Conservation (phyloP, 176 grass and related monocot genomes). For the Carex myosuroides region DNA sequence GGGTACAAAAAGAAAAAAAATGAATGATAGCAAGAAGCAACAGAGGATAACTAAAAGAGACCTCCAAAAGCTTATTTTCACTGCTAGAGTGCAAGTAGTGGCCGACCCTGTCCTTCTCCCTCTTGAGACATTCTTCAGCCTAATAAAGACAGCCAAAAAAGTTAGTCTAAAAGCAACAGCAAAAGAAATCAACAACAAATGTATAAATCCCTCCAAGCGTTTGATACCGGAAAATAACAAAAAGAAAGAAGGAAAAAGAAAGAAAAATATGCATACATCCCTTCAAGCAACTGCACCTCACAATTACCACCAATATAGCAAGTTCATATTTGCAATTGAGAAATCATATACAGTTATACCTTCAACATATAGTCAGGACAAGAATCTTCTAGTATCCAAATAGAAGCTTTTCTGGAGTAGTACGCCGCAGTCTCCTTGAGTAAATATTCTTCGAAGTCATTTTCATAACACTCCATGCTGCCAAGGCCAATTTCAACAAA, state of each 20-base stretch:
- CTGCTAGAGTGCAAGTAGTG: constrained; percentile 94
- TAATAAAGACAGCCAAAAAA: constrained; percentile 30
- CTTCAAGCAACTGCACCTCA: background rate
- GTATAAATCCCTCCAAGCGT: too few species aligned
- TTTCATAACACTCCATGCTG: constrained; percentile 77
- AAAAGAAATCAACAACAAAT: background rate
- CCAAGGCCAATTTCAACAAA: constrained; percentile 91
- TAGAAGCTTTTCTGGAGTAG: constrained; percentile 89
- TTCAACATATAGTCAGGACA: constrained; percentile 97
- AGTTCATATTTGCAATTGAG: background rate
- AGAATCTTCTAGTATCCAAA: constrained; percentile 91
- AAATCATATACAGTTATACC: constrained; percentile 31
- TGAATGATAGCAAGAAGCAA: background rate
- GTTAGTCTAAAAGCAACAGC: constrained; percentile 3
- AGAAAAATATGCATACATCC: background rate
- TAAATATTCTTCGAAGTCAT: constrained; percentile 82
- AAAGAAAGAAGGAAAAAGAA: background rate
- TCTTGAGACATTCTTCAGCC: constrained; percentile 87
- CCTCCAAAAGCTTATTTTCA: constrained; percentile 91
- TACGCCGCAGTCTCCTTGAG: constrained; percentile 84
- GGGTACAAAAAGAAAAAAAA: background rate
- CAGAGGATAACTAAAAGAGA: constrained; percentile 24
- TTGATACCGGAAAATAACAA: background rate
- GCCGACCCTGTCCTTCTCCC: constrained; percentile 84
- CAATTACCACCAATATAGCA: background rate